These are phyloP conservation scores for Mrakia frigida DNA, from an alignment of 768 basidiomycete genomes.

Conservation along the genomic window DNA sequence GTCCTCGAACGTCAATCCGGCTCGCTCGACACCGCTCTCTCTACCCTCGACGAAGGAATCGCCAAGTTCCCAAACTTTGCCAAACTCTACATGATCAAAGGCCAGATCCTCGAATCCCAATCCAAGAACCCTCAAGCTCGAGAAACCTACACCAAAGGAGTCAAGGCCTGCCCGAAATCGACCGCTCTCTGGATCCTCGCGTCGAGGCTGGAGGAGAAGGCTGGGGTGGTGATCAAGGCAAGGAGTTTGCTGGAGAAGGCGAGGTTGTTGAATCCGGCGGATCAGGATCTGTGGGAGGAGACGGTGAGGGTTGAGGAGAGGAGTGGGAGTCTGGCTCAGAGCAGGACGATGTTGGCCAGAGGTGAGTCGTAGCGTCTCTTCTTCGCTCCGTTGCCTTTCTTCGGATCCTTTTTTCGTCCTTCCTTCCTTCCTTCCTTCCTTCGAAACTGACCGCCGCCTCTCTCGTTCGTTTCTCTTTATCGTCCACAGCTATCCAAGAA, in stretches of 20 bases:
- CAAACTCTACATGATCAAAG: slow-evolving; percentile 96
- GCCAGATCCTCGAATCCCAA: slow-evolving; percentile 67
- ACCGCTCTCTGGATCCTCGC: slow-evolving; percentile 84
- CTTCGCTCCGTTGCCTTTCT: slow-evolving; percentile 3
- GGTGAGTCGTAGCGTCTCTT: slow-evolving; percentile 47
- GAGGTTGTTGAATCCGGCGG: slow-evolving; percentile 74
- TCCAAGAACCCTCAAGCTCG: slow-evolving; percentile 64
- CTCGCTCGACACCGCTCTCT: slow-evolving; percentile 63
- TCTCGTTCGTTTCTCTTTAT: neutral
- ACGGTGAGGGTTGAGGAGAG: slow-evolving; percentile 87
- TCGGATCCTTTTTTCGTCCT: neutral
- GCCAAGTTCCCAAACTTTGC: slow-evolving; percentile 79
- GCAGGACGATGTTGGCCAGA: slow-evolving; percentile 79
- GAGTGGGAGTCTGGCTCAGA: slow-evolving; percentile 69
- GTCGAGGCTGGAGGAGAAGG: slow-evolving; percentile 80
- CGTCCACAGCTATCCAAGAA: slow-evolving; percentile 64
- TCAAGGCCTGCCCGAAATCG: slow-evolving; percentile 81
- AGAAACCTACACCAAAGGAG: slow-evolving; percentile 71
- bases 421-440: neutral
- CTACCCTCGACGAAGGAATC: slow-evolving; percentile 68
- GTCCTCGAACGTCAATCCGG: slow-evolving; percentile 90
- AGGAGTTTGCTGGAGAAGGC: slow-evolving; percentile 86
- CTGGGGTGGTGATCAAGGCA: slow-evolving; percentile 85
- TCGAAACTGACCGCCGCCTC: neutral
- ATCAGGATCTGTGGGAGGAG: slow-evolving; percentile 85